Evolutionary conservation across 352 stramenopile genomes (phyloP).

Genomic region (Saprolegnia diclina): DNA sequence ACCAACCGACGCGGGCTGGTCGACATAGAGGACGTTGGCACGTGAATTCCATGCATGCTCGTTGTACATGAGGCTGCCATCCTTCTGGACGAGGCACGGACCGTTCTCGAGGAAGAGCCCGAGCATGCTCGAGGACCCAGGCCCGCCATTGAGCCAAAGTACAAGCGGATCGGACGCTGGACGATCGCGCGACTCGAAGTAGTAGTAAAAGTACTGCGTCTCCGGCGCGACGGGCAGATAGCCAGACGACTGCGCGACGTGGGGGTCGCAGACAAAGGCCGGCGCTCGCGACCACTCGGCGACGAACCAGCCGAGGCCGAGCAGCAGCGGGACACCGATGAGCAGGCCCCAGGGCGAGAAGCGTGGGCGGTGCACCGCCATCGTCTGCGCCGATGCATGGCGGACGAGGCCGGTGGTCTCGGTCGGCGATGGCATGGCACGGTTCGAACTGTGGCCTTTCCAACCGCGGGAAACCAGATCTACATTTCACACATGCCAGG

Average conservation of each 20-base stretch:
- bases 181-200: constrained; percentile 88
- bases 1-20: constrained; percentile 85
- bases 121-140: constrained; percentile 41
- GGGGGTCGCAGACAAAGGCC: constrained; percentile 38
- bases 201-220: constrained; percentile 95
- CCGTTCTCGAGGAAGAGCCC: constrained; percentile 53
- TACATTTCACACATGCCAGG: background rate
- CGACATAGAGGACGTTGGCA: constrained; percentile 81
- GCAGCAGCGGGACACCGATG: background rate
- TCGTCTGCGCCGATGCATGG: background rate
- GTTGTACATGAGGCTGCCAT: constrained; percentile 32
- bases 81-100: constrained; percentile 39
- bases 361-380: background rate
- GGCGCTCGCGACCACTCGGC: background rate
- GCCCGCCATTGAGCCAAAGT: constrained; percentile 62
- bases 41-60: constrained; percentile 41
- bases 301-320: background rate
- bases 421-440: background rate
- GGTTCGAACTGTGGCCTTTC: no score
- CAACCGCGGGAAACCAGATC: no score
- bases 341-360: background rate
- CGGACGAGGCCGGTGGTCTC: background rate
- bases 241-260: constrained; percentile 61
- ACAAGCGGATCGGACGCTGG: constrained; percentile 49
- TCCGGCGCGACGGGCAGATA: constrained; percentile 79